These are phyloP conservation scores for Puccinellia tenuiflora DNA, from an alignment of 176 grass and related monocot genomes.

Conservation along the genomic window DNA sequence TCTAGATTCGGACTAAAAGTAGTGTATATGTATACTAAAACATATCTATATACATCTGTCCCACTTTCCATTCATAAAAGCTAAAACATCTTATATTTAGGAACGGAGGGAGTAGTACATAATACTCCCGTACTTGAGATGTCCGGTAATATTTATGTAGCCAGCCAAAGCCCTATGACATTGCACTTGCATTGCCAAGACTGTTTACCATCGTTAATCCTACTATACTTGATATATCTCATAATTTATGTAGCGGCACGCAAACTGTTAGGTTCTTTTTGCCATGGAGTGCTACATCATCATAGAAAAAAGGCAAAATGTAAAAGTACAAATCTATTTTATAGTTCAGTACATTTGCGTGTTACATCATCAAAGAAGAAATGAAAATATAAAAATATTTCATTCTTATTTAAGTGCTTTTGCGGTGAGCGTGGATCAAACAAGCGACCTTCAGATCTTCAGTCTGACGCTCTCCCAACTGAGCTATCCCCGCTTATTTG, in stretches of 20 bases:
- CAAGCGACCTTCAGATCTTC: slow-evolving; percentile 95
- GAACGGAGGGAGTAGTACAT: too few species aligned
- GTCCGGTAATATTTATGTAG: neutral
- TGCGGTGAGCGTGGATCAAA: slow-evolving; percentile 94
- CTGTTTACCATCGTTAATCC: too few species aligned
- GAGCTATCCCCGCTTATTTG: slow-evolving; percentile 82
- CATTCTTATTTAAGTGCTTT: neutral
- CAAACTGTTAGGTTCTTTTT: neutral
- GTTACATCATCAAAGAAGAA: neutral
- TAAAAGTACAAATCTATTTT: neutral
- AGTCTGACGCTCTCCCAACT: slow-evolving; percentile 91
- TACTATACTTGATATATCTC: too few species aligned
- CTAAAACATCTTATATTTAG: too few species aligned
- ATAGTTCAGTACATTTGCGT: too few species aligned
- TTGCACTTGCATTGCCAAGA: neutral
- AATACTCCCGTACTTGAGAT: too few species aligned
- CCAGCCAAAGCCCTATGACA: neutral
- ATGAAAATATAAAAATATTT: too few species aligned
- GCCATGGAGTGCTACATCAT: neutral
- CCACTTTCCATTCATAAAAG: too few species aligned
- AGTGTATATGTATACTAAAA: too few species aligned
- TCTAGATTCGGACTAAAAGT: too few species aligned
- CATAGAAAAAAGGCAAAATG: neutral
- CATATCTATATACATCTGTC: too few species aligned
- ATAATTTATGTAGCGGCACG: too few species aligned